Evolutionary conservation across 768 basidiomycete species (phyloP), one percentile per base, ranked within the genome.

Genomic region (Tulasnella sp.): DNA sequence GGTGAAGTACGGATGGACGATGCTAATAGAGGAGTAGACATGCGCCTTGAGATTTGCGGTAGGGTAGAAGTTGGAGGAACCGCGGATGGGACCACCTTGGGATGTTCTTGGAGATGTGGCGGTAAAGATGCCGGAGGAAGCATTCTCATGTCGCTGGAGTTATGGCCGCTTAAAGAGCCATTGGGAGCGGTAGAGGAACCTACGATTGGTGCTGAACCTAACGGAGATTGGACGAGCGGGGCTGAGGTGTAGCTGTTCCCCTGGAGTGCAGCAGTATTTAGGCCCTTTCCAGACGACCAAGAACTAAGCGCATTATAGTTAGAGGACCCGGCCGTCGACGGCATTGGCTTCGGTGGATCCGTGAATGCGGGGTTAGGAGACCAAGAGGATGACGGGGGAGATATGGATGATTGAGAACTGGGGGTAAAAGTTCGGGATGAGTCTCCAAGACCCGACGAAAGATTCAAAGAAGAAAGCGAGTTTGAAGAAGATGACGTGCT

Each of bases 61-160:
- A 22, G 16, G 8, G 9, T 15, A 27, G n/a, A 29, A 10, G 47
- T 10, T 24, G 49, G 49, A 10, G 49, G 49, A 2, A 51, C 49
- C n/a, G 49, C 49, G 29, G 49, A 42, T 32, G 29, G 49, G 25
- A 51, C 49, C 27, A 51, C 28, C 16, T 51, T 42, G 5, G 49
- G 49, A 34, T 51, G 49, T 15, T 43, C 28, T 24, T 41, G 39
- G 27, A 51, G 37, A 20, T 41, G 49, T 9, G 49, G 27, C 9
- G 49, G 39, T 27, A 43, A 42, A 20, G 29, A 42, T 10, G 49
- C n/a, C n/a, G n/a, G n/a, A n/a, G n/a, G n/a, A n/a, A n/a, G n/a
- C n/a, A n/a, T n/a, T n/a, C n/a, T n/a, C n/a, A n/a, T n/a, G n/a
- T n/a, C n/a, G n/a, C n/a, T n/a, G n/a, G n/a, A n/a, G n/a, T n/a